These are phyloP conservation scores for Aotearoamyces nothofagi DNA, from an alignment of 2,329 filamentous ascomycete genomes.

Conservation along the genomic window DNA sequence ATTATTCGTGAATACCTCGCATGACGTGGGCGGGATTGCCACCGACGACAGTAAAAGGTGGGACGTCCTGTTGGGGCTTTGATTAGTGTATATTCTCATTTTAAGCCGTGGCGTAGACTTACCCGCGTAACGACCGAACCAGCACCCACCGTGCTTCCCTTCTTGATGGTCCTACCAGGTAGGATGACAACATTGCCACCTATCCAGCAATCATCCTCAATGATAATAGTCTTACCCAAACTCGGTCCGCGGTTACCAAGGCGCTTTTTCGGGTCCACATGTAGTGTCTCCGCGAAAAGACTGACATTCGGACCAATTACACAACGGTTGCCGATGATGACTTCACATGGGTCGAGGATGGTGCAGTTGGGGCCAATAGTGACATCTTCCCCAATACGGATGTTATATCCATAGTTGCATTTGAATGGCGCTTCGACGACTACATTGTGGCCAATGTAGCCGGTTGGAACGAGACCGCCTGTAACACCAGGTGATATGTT, in stretches of 20 bases:
- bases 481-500: conserved; percentile 38
- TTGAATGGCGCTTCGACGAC: conserved; percentile 77
- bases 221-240: conserved; percentile 54
- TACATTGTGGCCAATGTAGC: conserved; percentile 57
- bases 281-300: conserved; percentile 62
- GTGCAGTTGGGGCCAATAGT: conserved; percentile 71
- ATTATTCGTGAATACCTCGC: conserved; percentile 17
- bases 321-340: conserved; percentile 65
- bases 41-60: conserved; percentile 18
- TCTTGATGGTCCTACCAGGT: conserved; percentile 36
- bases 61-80: conserved; percentile 16
- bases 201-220: conserved; percentile 59
- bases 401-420: conserved; percentile 94
- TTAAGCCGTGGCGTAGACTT: conserved; percentile 14
- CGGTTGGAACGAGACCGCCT: conserved; percentile 36
- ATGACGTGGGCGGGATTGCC: conserved; percentile 20
- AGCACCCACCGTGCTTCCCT: conserved; percentile 34
- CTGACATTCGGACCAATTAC: conserved; percentile 75
- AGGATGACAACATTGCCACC: conserved; percentile 46
- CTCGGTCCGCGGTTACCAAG: conserved; percentile 61
- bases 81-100: not conserved
- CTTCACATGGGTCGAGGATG: conserved; percentile 72
- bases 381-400: conserved; percentile 73
- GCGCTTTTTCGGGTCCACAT: conserved; percentile 57
- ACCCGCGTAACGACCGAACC: conserved; percentile 39